Evolutionary conservation across 352 stramenopile genomes (phyloP).

Genomic region (Globisporangium rhizosaccharum): DNA sequence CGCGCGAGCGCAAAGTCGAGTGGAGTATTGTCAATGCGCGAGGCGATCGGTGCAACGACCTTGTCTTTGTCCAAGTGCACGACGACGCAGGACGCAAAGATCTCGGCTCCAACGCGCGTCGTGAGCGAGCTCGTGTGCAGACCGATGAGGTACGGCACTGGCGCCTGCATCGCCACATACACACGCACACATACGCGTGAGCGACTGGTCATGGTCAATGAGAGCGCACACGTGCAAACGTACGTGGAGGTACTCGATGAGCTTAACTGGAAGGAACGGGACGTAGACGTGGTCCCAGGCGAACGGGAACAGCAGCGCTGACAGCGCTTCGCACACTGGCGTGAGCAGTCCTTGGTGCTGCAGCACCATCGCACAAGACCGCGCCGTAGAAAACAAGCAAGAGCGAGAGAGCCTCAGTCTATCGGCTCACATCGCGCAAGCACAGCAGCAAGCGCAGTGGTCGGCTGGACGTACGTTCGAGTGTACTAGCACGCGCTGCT

Average conservation of each 20-base stretch:
- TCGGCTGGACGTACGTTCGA: conserved; percentile 44
- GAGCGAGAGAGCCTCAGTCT: too few species aligned
- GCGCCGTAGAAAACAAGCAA: too few species aligned
- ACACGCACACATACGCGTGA: not conserved
- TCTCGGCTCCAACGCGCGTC: conserved; percentile 61
- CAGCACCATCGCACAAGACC: not conserved
- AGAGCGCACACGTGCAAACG: not conserved
- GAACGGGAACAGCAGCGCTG: conserved; percentile 78
- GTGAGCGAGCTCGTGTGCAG: conserved; percentile 79
- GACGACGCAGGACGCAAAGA: conserved; percentile 76
- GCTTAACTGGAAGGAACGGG: conserved; percentile 70
- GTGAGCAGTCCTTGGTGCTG: conserved; percentile 68
- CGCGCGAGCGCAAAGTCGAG: conserved; percentile 51
- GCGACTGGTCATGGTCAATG: not conserved
- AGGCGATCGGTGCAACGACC: conserved; percentile 68
- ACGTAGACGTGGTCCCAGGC: conserved; percentile 86
- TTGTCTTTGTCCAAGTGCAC: conserved; percentile 84
- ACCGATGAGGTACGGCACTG: conserved; percentile 82
- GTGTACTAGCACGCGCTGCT: conserved; percentile 80
- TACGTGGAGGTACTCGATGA: conserved; percentile 83
- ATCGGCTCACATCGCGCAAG: too few species aligned
- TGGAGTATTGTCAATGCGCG: conserved; percentile 37
- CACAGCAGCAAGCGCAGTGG: not conserved
- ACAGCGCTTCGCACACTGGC: conserved; percentile 72
- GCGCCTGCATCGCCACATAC: conserved; percentile 31